phyloP scores from a whole-genome alignment of 2,329 filamentous ascomycete genomes.

The Alternaria sp. region DNA sequence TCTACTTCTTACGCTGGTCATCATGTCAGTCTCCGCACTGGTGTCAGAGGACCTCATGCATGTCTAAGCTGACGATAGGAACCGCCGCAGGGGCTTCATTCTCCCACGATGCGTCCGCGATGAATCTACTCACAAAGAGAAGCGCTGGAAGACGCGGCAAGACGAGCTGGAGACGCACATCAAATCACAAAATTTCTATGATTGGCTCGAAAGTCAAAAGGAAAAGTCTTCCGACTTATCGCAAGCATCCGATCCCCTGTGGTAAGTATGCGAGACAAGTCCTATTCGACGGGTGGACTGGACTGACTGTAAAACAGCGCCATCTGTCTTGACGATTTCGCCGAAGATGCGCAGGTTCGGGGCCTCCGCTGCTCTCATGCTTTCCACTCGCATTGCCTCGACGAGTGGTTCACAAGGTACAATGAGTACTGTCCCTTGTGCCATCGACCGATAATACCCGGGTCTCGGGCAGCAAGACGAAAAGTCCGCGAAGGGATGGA shows the following conservation, averaged over 20 bases:
- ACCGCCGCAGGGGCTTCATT: constrained; percentile 30
- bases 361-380: constrained; percentile 45
- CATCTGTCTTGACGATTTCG: constrained; percentile 47
- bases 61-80: constrained; percentile 16
- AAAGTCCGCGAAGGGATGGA: constrained; percentile 11
- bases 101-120: constrained; percentile 23
- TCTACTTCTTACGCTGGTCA: constrained; percentile 37
- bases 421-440: constrained; percentile 50
- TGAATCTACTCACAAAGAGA: constrained; percentile 23
- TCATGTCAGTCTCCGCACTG: constrained; percentile 29
- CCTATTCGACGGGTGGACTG: background rate
- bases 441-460: constrained; percentile 45
- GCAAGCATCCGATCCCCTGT: constrained; percentile 31
- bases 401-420: constrained; percentile 46
- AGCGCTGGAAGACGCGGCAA: constrained; percentile 35
- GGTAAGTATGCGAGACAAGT: constrained; percentile 18
- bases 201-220: constrained; percentile 39
- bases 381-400: constrained; percentile 46
- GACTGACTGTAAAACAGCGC: constrained; percentile 30
- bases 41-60: background rate
- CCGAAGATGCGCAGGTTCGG: constrained; percentile 41
- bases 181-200: constrained; percentile 41
- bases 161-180: constrained; percentile 38
- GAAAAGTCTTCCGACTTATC: constrained; percentile 22
- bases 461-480: constrained; percentile 14